Percentiles rank a stretch among this genome's conserved stretches.
Evolutionary conservation across 1,139 yeast genomes (phyloP).

Genomic region (Sugiyamaella neomexicana): DNA sequence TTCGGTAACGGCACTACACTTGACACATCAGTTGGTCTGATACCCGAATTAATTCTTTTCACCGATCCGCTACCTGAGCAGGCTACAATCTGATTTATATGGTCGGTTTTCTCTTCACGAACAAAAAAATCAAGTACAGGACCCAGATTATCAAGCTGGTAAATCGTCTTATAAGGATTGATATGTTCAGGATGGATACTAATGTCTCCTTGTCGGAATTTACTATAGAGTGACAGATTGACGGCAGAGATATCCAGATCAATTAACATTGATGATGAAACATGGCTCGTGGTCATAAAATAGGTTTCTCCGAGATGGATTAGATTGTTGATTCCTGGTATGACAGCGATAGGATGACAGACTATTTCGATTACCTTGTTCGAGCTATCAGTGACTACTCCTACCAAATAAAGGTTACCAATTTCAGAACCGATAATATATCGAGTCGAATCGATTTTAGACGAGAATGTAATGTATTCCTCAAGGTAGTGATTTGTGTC

Average conservation of each 20-base stretch:
- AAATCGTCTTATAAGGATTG: slow-evolving; percentile 5
- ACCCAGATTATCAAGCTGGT: slow-evolving; percentile 15
- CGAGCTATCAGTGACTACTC: background rate
- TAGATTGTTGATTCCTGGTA: slow-evolving; percentile 4
- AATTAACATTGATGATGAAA: slow-evolving; percentile 7
- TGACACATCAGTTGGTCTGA: slow-evolving; percentile 7
- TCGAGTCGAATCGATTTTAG: background rate
- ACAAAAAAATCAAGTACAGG: slow-evolving; percentile 16
- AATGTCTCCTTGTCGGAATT: background rate
- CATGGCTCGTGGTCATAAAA: slow-evolving; percentile 15
- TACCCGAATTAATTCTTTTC: slow-evolving; percentile 10
- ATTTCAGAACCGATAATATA: slow-evolving; percentile 9
- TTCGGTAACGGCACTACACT: background rate
- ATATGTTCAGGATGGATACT: background rate
- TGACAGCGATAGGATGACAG: background rate
- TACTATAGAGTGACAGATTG: background rate
- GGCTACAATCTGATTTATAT: slow-evolving; percentile 8
- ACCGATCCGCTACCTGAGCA: slow-evolving; percentile 12
- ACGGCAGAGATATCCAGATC: background rate
- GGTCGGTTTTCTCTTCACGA: background rate
- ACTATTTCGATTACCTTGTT: background rate
- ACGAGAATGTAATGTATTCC: slow-evolving; percentile 1
- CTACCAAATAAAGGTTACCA: slow-evolving; percentile 1
- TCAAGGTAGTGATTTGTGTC: background rate
- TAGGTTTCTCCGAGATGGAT: slow-evolving; percentile 12